Conservation (phyloP, 495 filamentous ascomycete genomes). For the Parathielavia appendiculata region DNA sequence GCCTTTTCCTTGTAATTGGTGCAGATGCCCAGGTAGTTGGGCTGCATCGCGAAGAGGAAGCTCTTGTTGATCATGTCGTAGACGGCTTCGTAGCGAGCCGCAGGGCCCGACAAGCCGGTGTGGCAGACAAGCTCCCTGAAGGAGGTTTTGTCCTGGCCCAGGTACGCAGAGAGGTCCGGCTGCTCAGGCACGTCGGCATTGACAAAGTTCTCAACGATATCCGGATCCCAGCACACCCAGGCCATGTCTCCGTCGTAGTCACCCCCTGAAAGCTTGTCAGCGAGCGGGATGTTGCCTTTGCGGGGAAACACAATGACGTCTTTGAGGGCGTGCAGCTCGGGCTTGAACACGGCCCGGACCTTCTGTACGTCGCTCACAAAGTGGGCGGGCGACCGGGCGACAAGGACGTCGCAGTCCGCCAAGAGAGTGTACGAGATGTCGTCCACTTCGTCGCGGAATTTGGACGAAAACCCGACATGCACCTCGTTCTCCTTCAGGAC, state of each 20-base stretch:
- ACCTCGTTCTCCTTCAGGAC: slow-evolving; percentile 70
- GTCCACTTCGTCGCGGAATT: slow-evolving; percentile 48
- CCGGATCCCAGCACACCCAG: slow-evolving; percentile 86
- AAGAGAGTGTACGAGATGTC: slow-evolving; percentile 56
- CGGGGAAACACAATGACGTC: slow-evolving; percentile 84
- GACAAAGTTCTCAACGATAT: slow-evolving; percentile 65
- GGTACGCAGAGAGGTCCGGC: slow-evolving; percentile 48
- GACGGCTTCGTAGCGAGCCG: slow-evolving; percentile 16
- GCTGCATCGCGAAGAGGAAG: slow-evolving; percentile 62
- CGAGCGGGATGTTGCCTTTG: slow-evolving; percentile 63
- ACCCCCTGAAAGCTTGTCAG: slow-evolving; percentile 79
- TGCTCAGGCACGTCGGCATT: slow-evolving; percentile 58
- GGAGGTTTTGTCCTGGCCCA: slow-evolving; percentile 53
- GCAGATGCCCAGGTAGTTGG: slow-evolving; percentile 64
- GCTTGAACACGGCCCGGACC: slow-evolving; percentile 52
- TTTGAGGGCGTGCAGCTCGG: slow-evolving; percentile 66
- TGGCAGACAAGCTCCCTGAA: slow-evolving; percentile 42
- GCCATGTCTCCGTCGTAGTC: slow-evolving; percentile 92
- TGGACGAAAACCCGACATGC: slow-evolving; percentile 71
- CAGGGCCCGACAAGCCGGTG: not conserved
- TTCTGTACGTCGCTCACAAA: slow-evolving; percentile 80
- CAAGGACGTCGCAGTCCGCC: slow-evolving; percentile 68
- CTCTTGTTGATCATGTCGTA: slow-evolving; percentile 48
- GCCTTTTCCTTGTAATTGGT: slow-evolving; percentile 69
- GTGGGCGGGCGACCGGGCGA: slow-evolving; percentile 79